Base-by-base conservation (phyloP, 495 filamentous ascomycete genomes). In the Aspergillus bridgeri region DNA sequence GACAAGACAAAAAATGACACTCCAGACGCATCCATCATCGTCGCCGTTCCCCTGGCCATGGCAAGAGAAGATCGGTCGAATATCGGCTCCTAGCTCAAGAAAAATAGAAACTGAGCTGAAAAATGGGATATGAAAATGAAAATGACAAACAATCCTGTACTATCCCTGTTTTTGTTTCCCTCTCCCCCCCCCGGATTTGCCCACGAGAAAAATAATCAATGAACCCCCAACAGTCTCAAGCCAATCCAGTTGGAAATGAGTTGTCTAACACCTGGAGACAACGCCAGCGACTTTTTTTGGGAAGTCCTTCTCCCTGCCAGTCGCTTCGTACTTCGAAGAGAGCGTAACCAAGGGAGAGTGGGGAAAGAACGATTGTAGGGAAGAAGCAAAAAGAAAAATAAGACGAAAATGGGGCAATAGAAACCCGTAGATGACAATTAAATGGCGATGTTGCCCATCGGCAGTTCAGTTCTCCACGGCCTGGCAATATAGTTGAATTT, bases 401-500 rank as follows among this genome's bases (percentile, higher is more conserved):
- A 22, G 42, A 57, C 48, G 42, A 42, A 46, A 52, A 50, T 21
- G 53, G 47, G 15, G 45, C 20, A 25, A 29, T 38, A 51, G 8
- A 38, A 23, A 57, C 25, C 6, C n/a, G 42, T 6, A 58, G 42
- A 58, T 51, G 53, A 38, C 20, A 59, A 33, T 43, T 42, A 43
- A 46, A 50, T 33, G 25, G 47, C 54, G 42, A 44, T 15, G 13
- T 17, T 57, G 25, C 22, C 17, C 42, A 58, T 48, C 51, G 51
- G 46, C 43, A 54, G 22, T 49, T 44, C 62, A 72, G 44, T 62
- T 70, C 53, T 79, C 76, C 43, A 79, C 70, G 13, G 70, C 73
- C 64, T 86, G 83, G 68, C 83, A 86, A 60, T 78, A 92, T 13
- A 96, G 83, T 68, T 92, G 87, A 62, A 96, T 94, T 77, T 96